phyloP scores from a whole-genome alignment of 345 rosid genomes.

The Draba incana region DNA sequence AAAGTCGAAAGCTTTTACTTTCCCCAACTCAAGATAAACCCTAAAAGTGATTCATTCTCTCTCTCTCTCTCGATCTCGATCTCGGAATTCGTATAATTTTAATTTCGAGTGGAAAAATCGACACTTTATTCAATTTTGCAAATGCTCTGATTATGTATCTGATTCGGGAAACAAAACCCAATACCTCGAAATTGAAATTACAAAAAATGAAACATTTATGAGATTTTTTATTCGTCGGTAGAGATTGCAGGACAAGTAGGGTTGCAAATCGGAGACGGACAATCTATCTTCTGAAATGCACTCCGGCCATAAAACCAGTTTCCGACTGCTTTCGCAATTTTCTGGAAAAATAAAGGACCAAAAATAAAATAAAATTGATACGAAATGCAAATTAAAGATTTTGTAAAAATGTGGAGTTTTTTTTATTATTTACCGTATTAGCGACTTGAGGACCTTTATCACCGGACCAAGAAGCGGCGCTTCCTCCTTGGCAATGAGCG shows the following conservation, averaged over 20 bases:
- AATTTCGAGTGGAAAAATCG: background rate
- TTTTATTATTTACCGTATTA: slow-evolving; percentile 46
- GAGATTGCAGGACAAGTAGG: slow-evolving; percentile 68
- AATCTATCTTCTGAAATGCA: slow-evolving; percentile 73
- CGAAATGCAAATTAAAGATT: no score
- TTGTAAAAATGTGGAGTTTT: background rate
- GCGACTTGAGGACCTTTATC: slow-evolving; percentile 59
- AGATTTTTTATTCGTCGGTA: slow-evolving; percentile 30
- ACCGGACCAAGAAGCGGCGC: slow-evolving; percentile 70
- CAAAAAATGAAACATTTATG: background rate
- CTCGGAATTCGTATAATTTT: background rate
- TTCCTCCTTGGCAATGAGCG: slow-evolving; percentile 82
- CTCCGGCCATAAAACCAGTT: slow-evolving; percentile 76
- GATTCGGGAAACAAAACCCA: background rate
- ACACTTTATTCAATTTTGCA: slow-evolving; percentile 25
- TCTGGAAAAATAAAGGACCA: slow-evolving; percentile 40
- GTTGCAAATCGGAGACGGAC: slow-evolving; percentile 81
- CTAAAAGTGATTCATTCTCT: no score
- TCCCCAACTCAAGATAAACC: background rate
- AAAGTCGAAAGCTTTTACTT: slow-evolving; percentile 6
- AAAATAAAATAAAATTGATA: background rate
- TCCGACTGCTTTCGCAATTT: slow-evolving; percentile 75
- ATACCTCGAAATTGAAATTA: background rate
- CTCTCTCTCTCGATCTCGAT: background rate
- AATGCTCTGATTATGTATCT: background rate